Percentiles rank a stretch among this genome's conserved stretches.
phyloP scores from a whole-genome alignment of 2,329 filamentous ascomycete genomes.

The Stagonosporopsis vannaccii region DNA sequence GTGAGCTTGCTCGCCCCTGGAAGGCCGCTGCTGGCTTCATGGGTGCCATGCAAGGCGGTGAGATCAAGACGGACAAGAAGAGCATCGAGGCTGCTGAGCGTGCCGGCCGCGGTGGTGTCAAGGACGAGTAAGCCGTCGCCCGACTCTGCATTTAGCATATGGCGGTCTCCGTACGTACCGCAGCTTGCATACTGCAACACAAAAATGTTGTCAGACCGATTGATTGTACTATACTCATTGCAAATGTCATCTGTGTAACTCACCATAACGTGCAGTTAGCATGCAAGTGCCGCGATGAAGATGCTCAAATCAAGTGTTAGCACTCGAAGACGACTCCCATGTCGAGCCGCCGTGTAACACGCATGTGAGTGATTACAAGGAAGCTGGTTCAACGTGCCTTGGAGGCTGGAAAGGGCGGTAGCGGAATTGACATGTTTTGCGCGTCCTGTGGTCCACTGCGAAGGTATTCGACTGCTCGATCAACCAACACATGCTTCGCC shows the following conservation, averaged over 20 bases:
- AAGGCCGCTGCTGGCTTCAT: conserved; percentile 86
- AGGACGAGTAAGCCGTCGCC: conserved; percentile 56
- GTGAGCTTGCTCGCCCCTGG: conserved; percentile 95
- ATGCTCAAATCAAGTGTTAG: too few species aligned
- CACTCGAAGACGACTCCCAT: too few species aligned
- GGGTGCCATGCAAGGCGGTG: conserved; percentile 74
- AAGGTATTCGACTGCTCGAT: too few species aligned
- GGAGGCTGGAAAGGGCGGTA: too few species aligned
- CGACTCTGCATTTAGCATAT: background rate
- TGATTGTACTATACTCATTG: conserved; percentile 7
- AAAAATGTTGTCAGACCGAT: background rate
- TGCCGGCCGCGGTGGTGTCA: conserved; percentile 58
- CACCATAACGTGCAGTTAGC: background rate
- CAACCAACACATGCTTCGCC: too few species aligned
- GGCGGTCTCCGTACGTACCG: background rate
- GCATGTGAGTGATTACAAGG: too few species aligned
- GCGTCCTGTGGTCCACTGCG: too few species aligned
- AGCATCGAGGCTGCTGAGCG: conserved; percentile 62
- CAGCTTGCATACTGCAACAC: background rate
- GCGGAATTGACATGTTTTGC: too few species aligned
- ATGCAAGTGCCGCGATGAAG: too few species aligned
- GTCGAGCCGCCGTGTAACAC: too few species aligned
- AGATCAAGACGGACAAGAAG: conserved; percentile 82
- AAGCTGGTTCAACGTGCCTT: too few species aligned
- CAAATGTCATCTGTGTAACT: background rate